Base-by-base conservation (phyloP, 345 rosid species). In the Melastoma malabathricum region DNA sequence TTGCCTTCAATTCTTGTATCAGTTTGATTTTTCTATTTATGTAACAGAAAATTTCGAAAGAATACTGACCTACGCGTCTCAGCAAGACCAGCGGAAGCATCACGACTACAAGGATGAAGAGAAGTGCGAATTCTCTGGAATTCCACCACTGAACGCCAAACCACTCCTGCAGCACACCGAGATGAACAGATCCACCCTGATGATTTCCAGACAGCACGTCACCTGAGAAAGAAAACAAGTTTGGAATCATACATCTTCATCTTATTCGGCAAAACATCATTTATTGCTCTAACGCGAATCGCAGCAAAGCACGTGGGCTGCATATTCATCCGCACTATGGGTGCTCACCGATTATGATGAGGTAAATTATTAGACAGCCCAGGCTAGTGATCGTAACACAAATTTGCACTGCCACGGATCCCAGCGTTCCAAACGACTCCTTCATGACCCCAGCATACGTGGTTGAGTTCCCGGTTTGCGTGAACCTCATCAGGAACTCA, bases 81-180 rank as follows among this genome's bases (percentile, higher is more conserved):
- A 66, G 65, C 48, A 77, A 64, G 53, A 72, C 86, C 48, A 87
- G 59, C 1, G 93, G 96, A 63, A 84, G 72, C 68, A 84, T 60
- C 41, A 92, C 70, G 66, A 84, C 65, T 46, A 74, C 49, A 7
- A 76, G 52, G 43, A 73, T 55, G 69, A 82, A 60, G 39, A 92
- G 70, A 53, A 92, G 55, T 3, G 82, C 69, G 43, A 82, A 68
- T 47, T 71, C 73, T 6, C 96, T 67, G 0, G 95, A 56, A 59
- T 78, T 87, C 98, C 98, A 92, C 96, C 95, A 84, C 15, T 76
- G 78, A 58, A 50, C 16, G 17, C 98, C 96, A 60, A 92, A 87
- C 95, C 96, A 84, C 75, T 76, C 80, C 59, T 80, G 95, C 71
- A 92, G 56, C 18, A 87, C 80, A 18, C 96, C 98, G 54, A 80